A percentile compares a stretch with the other conserved stretches of the same genome.
These are phyloP conservation scores for Tilletia walkeri DNA, from an alignment of 1,284 basidiomycete species.

Conservation along the genomic window DNA sequence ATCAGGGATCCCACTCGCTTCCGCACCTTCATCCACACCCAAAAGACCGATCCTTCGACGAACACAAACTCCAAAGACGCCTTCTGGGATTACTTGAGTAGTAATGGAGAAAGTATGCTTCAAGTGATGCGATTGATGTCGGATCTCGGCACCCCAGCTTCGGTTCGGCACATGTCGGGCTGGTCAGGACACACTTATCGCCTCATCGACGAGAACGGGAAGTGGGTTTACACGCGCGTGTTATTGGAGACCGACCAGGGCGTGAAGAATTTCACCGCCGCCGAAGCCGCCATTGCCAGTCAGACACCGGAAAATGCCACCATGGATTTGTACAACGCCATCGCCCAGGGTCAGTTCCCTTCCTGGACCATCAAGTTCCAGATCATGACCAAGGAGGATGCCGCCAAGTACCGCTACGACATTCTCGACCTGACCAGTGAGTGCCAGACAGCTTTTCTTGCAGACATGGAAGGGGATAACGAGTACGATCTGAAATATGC, in stretches of 20 bases:
- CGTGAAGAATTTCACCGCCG: constrained; percentile 24
- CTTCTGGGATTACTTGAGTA: constrained; percentile 1
- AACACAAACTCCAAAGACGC: background rate
- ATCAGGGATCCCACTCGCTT: constrained; percentile 41
- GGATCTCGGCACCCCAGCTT: constrained; percentile 33
- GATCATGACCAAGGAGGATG: constrained; percentile 36
- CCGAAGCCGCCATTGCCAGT: constrained; percentile 31
- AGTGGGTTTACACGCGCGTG: constrained; percentile 42
- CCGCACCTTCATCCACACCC: constrained; percentile 44
- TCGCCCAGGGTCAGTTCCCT: constrained; percentile 45
- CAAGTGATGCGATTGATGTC: background rate
- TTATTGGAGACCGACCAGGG: constrained; percentile 41
- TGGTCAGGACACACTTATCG: constrained; percentile 45
- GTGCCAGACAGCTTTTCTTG: background rate
- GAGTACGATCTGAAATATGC: background rate
- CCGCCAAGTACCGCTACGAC: constrained; percentile 28
- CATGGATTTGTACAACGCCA: constrained; percentile 46
- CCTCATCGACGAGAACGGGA: constrained; percentile 39
- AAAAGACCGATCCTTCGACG: constrained; percentile 37
- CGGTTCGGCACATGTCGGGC: constrained; percentile 36
- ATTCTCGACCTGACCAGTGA: constrained; percentile 38
- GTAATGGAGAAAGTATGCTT: background rate
- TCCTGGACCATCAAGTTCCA: constrained; percentile 50
- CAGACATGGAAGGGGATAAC: background rate
- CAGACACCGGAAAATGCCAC: constrained; percentile 37